Evolutionary conservation across 257 asterid genomes (phyloP).

Genomic region (Nicotiana obtusifolia): DNA sequence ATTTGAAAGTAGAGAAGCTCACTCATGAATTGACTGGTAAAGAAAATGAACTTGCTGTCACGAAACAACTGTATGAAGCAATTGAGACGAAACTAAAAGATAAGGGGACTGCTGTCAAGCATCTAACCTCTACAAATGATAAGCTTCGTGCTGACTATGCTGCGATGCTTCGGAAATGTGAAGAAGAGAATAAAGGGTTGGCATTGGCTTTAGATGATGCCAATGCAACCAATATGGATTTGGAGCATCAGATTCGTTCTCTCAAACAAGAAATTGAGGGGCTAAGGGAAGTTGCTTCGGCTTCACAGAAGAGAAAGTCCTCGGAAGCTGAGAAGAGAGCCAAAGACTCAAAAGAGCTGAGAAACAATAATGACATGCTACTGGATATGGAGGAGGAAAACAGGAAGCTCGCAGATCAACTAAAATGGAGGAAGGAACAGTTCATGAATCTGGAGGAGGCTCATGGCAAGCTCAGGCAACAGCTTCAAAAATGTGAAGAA

Average conservation of each 20-base stretch:
- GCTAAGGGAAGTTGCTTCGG: constrained; percentile 30
- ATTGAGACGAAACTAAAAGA: constrained; percentile 43
- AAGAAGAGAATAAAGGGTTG: constrained; percentile 54
- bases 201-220: constrained; percentile 65
- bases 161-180: constrained; percentile 42
- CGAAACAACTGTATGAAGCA: constrained; percentile 34
- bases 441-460: constrained; percentile 75
- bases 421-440: constrained; percentile 90
- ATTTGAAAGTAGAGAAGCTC: constrained; percentile 49
- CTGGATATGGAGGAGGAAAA: constrained; percentile 52
- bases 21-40: constrained; percentile 40
- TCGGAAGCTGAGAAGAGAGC: constrained; percentile 26
- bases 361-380: constrained; percentile 44
- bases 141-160: constrained; percentile 51
- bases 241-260: constrained; percentile 40
- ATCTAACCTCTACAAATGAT: constrained; percentile 47
- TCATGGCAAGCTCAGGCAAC: constrained; percentile 51
- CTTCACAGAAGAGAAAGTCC: constrained; percentile 30
- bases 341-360: constrained; percentile 24
- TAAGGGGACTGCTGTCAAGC: constrained; percentile 51
- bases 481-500: constrained; percentile 44
- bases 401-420: constrained; percentile 52
- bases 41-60: constrained; percentile 37
- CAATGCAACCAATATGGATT: constrained; percentile 45
- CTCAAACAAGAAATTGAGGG: constrained; percentile 56